phyloP scores from a whole-genome alignment of 805 yeast species.

The Candida wancherniae region DNA sequence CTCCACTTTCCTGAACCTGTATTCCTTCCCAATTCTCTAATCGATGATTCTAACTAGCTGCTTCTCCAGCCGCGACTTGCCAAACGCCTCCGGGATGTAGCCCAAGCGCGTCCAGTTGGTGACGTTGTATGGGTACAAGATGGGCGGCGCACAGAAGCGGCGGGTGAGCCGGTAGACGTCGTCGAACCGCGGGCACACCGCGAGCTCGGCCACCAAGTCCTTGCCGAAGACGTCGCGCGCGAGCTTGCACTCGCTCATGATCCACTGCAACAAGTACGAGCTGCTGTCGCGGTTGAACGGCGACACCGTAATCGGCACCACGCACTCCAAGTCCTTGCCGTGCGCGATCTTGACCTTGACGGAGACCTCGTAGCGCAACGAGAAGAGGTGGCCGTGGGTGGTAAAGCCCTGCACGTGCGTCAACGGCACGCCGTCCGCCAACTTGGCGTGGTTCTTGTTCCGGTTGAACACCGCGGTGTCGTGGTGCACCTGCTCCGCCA shows the following conservation, averaged over 20 bases:
- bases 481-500: slow-evolving; percentile 7
- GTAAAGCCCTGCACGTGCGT: slow-evolving; percentile 50
- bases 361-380: slow-evolving; percentile 47
- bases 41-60: slow-evolving; percentile 9
- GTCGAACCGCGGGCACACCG: slow-evolving; percentile 14
- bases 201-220: slow-evolving; percentile 20
- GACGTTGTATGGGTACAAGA: slow-evolving; percentile 25
- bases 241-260: slow-evolving; percentile 46
- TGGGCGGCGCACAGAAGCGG: slow-evolving; percentile 24
- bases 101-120: slow-evolving; percentile 40
- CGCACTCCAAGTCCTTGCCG: slow-evolving; percentile 46
- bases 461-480: slow-evolving; percentile 18
- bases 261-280: slow-evolving; percentile 48
- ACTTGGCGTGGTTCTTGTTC: slow-evolving; percentile 20
- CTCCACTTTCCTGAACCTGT: too few species aligned
- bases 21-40: too few species aligned
- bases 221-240: slow-evolving; percentile 38
- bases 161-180: slow-evolving; percentile 20
- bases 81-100: slow-evolving; percentile 30
- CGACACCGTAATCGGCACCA: slow-evolving; percentile 50
- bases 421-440: slow-evolving; percentile 37
- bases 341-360: slow-evolving; percentile 46
- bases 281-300: slow-evolving; percentile 49
- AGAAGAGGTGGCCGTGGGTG: slow-evolving; percentile 45
- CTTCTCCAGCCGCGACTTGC: slow-evolving; percentile 12